phyloP scores from a whole-genome alignment of 148 eudicot species.

The Selenicereus undatus region DNA sequence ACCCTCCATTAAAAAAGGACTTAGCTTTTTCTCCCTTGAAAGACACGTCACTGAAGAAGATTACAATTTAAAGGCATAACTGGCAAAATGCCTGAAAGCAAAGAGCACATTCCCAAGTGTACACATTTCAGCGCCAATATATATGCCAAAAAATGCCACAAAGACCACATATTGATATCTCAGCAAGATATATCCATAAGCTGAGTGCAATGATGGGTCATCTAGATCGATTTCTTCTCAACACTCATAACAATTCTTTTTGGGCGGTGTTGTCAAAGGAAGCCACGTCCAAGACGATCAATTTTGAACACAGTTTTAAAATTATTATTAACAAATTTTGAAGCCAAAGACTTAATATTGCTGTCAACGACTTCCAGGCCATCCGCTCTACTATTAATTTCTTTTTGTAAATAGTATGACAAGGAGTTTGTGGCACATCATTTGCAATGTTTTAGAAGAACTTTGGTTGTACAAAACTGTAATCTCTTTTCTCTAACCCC shows the following conservation, averaged over 20 bases:
- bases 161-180: not conserved
- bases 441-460: too few relatives aligned
- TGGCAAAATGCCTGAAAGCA: not conserved
- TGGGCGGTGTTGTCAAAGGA: not conserved
- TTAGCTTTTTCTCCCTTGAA: not conserved
- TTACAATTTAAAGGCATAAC: not conserved
- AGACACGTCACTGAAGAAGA: not conserved
- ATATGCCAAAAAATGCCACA: not conserved
- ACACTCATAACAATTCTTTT: not conserved
- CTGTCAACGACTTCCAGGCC: not conserved
- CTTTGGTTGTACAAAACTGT: too few relatives aligned
- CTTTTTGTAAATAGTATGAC: not conserved
- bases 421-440: too few relatives aligned
- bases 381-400: too few relatives aligned
- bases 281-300: not conserved
- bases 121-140: not conserved
- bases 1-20: constrained; percentile 8
- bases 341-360: too few relatives aligned
- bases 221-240: not conserved
- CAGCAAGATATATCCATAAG: not conserved
- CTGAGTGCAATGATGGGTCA: not conserved
- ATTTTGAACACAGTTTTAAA: not conserved
- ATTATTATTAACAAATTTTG: too few relatives aligned
- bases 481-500: too few relatives aligned
- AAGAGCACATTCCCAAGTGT: not conserved